Percentiles rank a stretch among this genome's conserved stretches.
phyloP scores from a whole-genome alignment of 192 early-diverging fungal genomes.

The Physocladia obscura region DNA sequence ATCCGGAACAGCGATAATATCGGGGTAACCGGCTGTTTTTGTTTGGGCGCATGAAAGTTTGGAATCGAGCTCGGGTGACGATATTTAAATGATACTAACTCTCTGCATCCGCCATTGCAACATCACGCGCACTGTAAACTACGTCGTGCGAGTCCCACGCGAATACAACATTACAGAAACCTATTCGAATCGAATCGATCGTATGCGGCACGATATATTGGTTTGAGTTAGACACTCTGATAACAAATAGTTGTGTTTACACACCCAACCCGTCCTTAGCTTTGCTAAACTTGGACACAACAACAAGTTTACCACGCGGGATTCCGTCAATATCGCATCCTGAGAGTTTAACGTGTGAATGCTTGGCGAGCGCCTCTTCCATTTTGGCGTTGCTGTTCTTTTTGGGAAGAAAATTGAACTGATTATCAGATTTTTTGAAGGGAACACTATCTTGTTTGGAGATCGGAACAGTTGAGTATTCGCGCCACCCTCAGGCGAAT shows the following conservation, averaged over 20 bases:
- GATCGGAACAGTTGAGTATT: too few species aligned
- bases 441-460: too few species aligned
- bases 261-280: constrained; percentile 69
- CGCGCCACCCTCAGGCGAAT: too few species aligned
- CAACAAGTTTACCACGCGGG: constrained; percentile 66
- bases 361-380: not conserved
- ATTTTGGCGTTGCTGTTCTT: not conserved
- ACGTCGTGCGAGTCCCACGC: constrained; percentile 81
- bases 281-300: constrained; percentile 65
- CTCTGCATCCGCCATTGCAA: constrained; percentile 40
- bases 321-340: constrained; percentile 34
- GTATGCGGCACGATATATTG: not conserved
- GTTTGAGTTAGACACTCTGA: too few species aligned
- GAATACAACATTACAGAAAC: constrained; percentile 77
- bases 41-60: not conserved
- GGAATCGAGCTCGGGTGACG: too few species aligned
- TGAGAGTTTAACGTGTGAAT: constrained; percentile 24
- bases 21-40: constrained; percentile 45
- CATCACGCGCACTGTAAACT: constrained; percentile 47
- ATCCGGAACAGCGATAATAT: constrained; percentile 69
- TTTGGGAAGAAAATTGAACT: not conserved
- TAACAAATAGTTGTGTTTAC: not conserved
- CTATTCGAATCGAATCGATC: constrained; percentile 42
- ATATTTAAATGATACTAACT: constrained; percentile 23
- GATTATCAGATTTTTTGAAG: too few species aligned